Evolutionary conservation across 345 rosid genomes (phyloP).

Genomic region (Durio zibethinus): DNA sequence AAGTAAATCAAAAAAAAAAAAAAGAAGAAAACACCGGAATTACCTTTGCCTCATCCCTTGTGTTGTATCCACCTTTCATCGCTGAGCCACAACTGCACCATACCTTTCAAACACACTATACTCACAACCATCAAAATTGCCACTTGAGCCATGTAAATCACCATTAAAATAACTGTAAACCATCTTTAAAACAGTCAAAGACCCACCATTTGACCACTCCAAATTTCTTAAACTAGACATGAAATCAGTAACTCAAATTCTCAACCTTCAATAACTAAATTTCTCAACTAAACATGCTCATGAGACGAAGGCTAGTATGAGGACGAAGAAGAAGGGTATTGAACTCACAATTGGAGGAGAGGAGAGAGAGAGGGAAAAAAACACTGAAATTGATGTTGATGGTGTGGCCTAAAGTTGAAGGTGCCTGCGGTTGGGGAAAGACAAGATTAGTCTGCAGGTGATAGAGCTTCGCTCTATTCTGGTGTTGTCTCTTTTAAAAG

Average conservation of each 20-base stretch:
- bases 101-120: neutral
- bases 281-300: neutral
- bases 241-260: neutral
- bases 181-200: neutral
- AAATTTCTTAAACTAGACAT: neutral
- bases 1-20: neutral
- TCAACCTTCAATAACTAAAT: neutral
- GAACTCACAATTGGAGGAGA: neutral
- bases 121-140: neutral
- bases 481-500: conserved; percentile 1
- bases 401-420: neutral
- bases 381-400: neutral
- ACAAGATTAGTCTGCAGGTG: neutral
- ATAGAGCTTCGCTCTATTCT: neutral
- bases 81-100: neutral
- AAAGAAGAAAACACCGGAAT: neutral
- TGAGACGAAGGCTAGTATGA: neutral
- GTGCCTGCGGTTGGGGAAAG: neutral
- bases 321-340: neutral
- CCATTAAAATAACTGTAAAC: neutral
- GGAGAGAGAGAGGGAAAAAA: neutral
- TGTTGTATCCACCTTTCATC: neutral
- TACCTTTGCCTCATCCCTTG: neutral
- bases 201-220: neutral
- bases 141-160: neutral